phyloP scores from a whole-genome alignment of 164 flowering plant species.

The Brasenia schreberi region DNA sequence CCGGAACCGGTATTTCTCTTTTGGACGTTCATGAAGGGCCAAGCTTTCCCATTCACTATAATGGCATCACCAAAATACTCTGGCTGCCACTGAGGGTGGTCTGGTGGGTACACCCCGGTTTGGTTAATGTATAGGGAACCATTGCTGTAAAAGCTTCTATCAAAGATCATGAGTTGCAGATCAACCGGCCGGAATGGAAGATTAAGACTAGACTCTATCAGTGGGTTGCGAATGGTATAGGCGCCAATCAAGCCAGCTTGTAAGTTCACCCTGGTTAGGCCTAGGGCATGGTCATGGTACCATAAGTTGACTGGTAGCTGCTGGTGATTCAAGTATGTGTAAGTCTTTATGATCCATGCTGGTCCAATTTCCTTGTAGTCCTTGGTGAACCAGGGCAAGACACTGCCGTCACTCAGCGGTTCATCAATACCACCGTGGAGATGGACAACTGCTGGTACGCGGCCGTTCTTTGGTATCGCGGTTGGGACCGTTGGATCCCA shows the following conservation, averaged over 20 bases:
- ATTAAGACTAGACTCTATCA: slow-evolving; percentile 20
- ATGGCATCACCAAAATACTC: slow-evolving; percentile 32
- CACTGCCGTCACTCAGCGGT: slow-evolving; percentile 42
- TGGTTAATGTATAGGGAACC: slow-evolving; percentile 43
- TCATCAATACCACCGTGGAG: slow-evolving; percentile 46
- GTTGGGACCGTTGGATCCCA: slow-evolving; percentile 59
- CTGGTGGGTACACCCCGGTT: slow-evolving; percentile 42
- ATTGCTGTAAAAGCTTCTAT: slow-evolving; percentile 28
- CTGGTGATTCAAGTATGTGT: background rate
- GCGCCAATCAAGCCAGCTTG: slow-evolving; percentile 44
- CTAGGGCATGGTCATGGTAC: slow-evolving; percentile 58
- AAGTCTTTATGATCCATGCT: slow-evolving; percentile 16
- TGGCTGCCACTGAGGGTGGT: slow-evolving; percentile 39
- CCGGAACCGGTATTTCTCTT: slow-evolving; percentile 59
- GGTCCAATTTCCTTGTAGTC: slow-evolving; percentile 30
- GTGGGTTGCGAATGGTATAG: slow-evolving; percentile 31
- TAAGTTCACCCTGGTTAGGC: slow-evolving; percentile 44
- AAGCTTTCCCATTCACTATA: slow-evolving; percentile 47
- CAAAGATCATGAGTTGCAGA: slow-evolving; percentile 30
- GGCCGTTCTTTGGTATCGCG: slow-evolving; percentile 17
- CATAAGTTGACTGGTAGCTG: background rate
- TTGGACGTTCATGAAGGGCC: slow-evolving; percentile 44
- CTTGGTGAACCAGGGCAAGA: slow-evolving; percentile 40
- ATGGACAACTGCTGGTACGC: slow-evolving; percentile 46
- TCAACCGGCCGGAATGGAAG: slow-evolving; percentile 29